Conservation (phyloP, 2,329 filamentous ascomycete genomes). For the Cryphonectria naterciae region DNA sequence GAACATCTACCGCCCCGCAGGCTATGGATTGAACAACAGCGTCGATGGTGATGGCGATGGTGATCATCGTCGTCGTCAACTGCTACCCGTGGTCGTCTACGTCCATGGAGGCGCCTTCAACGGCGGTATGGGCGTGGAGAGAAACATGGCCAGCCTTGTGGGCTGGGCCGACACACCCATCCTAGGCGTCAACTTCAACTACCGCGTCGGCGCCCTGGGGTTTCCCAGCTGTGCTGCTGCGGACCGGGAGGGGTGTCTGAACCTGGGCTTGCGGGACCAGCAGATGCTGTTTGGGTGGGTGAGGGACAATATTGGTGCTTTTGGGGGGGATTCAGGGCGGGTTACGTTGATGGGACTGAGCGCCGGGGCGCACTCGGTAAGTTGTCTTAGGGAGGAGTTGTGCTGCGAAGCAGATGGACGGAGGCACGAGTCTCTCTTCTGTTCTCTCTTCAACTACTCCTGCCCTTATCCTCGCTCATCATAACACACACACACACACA, state of each 20-base stretch:
- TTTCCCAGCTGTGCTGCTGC: constrained; percentile 65
- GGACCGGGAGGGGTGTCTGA: constrained; percentile 59
- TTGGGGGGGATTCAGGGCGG: constrained; percentile 62
- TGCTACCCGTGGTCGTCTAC: constrained; percentile 59
- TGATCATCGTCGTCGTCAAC: neutral
- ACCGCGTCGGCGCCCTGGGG: constrained; percentile 69
- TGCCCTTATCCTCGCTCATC: neutral
- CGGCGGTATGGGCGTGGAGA: constrained; percentile 54
- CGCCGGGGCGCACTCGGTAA: constrained; percentile 65
- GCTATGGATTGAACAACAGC: constrained; percentile 12
- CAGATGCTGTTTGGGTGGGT: constrained; percentile 63
- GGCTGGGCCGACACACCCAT: constrained; percentile 57
- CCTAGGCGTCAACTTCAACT: constrained; percentile 63
- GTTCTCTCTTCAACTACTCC: too few relatives aligned
- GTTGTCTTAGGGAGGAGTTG: constrained; percentile 24
- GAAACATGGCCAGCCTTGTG: constrained; percentile 66
- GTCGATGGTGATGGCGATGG: constrained; percentile 30
- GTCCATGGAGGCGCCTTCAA: constrained; percentile 69
- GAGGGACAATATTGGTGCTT: constrained; percentile 58
- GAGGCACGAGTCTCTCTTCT: neutral
- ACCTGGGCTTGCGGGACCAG: constrained; percentile 68
- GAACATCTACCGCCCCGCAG: constrained; percentile 52
- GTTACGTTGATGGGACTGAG: constrained; percentile 66
- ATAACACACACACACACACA: too few relatives aligned
- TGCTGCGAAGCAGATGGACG: neutral